Conservation (phyloP, 805 yeast species). For the Myxozyma kluyveri region DNA sequence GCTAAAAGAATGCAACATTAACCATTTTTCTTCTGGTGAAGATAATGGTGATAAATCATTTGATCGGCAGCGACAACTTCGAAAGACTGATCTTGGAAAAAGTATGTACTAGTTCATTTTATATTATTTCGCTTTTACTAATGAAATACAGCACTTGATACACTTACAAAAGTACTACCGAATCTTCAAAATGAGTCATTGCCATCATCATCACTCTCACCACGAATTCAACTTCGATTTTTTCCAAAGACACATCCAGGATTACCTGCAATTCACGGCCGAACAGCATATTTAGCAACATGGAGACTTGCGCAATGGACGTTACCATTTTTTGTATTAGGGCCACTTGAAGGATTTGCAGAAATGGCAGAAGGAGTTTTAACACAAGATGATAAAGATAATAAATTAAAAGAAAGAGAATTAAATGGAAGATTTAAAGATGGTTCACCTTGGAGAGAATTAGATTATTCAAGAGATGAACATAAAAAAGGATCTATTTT, state of each 20-base stretch:
- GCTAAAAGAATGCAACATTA: no score
- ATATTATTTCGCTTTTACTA: not conserved
- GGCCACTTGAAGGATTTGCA: constrained; percentile 26
- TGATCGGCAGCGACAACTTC: constrained; percentile 1
- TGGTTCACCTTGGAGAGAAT: not conserved
- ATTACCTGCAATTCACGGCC: constrained; percentile 25
- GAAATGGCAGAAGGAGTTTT: constrained; percentile 13
- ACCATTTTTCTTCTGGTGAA: no score
- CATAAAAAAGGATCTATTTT: constrained; percentile 14
- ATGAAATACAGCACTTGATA: constrained; percentile 19
- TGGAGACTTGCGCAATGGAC: constrained; percentile 30
- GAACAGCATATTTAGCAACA: constrained; percentile 21
- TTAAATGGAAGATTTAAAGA: constrained; percentile 1
- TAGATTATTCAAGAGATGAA: not conserved
- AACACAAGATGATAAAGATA: constrained; percentile 1
- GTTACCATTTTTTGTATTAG: constrained; percentile 23
- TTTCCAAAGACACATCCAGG: constrained; percentile 28
- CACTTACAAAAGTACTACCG: constrained; percentile 17
- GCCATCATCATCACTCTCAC: constrained; percentile 21
- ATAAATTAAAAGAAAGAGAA: not conserved
- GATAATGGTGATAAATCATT: not conserved
- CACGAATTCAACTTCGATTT: constrained; percentile 26
- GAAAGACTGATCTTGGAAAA: constrained; percentile 18
- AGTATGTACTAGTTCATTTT: not conserved
- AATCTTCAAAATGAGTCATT: constrained; percentile 20